phyloP scores from a whole-genome alignment of 306 rosid species.

The Quercus variabilis region DNA sequence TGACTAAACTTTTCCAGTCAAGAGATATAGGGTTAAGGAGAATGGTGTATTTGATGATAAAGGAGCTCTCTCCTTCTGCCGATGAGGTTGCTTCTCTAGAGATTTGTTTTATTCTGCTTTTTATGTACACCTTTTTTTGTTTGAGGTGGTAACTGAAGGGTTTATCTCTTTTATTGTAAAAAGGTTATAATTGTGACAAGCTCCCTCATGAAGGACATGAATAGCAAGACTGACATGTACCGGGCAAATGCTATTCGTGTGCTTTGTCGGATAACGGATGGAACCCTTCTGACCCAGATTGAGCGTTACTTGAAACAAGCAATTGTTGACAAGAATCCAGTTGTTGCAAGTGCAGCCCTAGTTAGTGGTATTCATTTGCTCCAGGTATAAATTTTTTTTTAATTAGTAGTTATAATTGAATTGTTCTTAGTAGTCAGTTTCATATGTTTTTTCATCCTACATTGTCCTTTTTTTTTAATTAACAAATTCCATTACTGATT shows the following conservation, averaged over 20 bases:
- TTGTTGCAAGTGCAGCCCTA: slow-evolving; percentile 96
- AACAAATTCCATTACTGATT: too few species aligned
- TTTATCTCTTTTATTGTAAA: slow-evolving; percentile 7
- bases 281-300: slow-evolving; percentile 95
- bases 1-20: slow-evolving; percentile 94
- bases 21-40: slow-evolving; percentile 95
- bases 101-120: slow-evolving; percentile 7
- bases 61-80: slow-evolving; percentile 93
- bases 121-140: slow-evolving; percentile 7
- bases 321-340: slow-evolving; percentile 96
- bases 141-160: slow-evolving; percentile 30
- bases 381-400: slow-evolving; percentile 51
- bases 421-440: not conserved
- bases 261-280: slow-evolving; percentile 93
- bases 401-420: too few species aligned
- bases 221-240: slow-evolving; percentile 95
- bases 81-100: slow-evolving; percentile 63
- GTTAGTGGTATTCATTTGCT: slow-evolving; percentile 97
- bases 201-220: slow-evolving; percentile 99
- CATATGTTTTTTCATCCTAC: slow-evolving; percentile 6
- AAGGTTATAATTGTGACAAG: slow-evolving; percentile 96
- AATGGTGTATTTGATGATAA: slow-evolving; percentile 95
- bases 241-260: slow-evolving; percentile 99
- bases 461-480: not conserved
- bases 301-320: slow-evolving; percentile 98